phyloP scores from a whole-genome alignment of 257 asterid genomes.

The Rhazya stricta region DNA sequence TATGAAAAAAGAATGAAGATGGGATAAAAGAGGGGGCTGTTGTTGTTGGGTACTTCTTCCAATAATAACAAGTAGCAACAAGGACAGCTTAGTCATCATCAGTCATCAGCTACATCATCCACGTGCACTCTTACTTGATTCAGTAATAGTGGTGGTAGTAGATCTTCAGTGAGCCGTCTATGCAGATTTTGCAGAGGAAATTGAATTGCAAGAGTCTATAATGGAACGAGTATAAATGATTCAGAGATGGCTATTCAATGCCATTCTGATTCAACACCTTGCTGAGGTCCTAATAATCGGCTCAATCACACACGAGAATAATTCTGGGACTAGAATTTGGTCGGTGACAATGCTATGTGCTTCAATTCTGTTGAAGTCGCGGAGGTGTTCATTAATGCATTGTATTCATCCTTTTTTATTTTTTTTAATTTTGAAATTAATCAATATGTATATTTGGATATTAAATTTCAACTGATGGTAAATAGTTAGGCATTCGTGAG shows the following conservation, averaged over 20 bases:
- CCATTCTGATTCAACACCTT: not conserved
- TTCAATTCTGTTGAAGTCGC: not conserved
- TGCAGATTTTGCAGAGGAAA: conserved; percentile 2
- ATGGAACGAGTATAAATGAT: conserved; percentile 1
- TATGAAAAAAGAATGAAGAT: not conserved
- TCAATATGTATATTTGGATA: no score
- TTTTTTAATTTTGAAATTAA: no score
- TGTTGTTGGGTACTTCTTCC: conserved; percentile 2
- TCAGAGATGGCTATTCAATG: conserved; percentile 9
- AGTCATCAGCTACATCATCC: conserved; percentile 13
- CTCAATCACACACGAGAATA: not conserved
- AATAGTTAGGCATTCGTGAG: no score
- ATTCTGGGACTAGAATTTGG: not conserved
- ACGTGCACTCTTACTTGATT: not conserved
- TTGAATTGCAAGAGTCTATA: not conserved
- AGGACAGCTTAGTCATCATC: not conserved
- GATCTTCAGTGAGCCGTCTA: not conserved
- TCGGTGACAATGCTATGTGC: not conserved
- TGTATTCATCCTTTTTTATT: no score
- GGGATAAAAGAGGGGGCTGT: not conserved
- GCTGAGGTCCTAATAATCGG: conserved; percentile 18
- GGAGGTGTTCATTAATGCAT: not conserved
- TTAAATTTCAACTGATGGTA: no score
- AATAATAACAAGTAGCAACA: not conserved
- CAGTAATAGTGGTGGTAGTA: not conserved